phyloP scores from a whole-genome alignment of 495 filamentous ascomycete species.

The Tuber borchii region DNA sequence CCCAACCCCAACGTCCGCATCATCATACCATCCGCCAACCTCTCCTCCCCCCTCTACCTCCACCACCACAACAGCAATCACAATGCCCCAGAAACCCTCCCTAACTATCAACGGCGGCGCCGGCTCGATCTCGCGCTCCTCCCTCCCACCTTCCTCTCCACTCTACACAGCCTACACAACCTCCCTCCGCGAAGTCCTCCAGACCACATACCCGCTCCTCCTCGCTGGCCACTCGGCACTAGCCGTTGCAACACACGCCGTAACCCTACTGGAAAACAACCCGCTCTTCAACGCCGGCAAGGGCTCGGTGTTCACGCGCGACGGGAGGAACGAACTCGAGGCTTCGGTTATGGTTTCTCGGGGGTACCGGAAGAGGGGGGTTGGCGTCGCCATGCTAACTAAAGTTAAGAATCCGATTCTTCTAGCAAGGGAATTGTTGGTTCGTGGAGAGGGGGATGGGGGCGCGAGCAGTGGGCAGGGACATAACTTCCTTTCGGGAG shows the following conservation, averaged over 20 bases:
- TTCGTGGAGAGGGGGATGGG: conserved; percentile 52
- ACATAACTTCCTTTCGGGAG: conserved; percentile 63
- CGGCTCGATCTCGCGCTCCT: conserved; percentile 66
- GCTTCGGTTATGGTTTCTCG: conserved; percentile 81
- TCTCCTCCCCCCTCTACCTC: background rate
- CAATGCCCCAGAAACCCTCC: conserved; percentile 9
- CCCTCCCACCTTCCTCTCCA: conserved; percentile 51
- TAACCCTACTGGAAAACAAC: conserved; percentile 70
- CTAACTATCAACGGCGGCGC: conserved; percentile 87
- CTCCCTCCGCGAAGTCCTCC: conserved; percentile 43
- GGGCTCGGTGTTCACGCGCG: conserved; percentile 78
- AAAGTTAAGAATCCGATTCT: conserved; percentile 72
- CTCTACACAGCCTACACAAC: conserved; percentile 28
- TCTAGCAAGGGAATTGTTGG: conserved; percentile 64
- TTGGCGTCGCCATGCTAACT: conserved; percentile 64
- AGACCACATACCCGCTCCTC: conserved; percentile 47
- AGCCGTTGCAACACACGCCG: conserved; percentile 67
- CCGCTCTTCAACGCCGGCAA: conserved; percentile 79
- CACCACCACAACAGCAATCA: background rate
- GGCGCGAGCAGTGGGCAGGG: conserved; percentile 45
- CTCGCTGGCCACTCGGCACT: conserved; percentile 52
- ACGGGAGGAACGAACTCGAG: conserved; percentile 79
- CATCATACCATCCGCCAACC: background rate
- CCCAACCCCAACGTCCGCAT: background rate
- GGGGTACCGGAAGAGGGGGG: conserved; percentile 66